These are phyloP conservation scores for Tetrahymena borealis DNA, from an alignment of 73 alveolate genomes.

Conservation along the genomic window DNA sequence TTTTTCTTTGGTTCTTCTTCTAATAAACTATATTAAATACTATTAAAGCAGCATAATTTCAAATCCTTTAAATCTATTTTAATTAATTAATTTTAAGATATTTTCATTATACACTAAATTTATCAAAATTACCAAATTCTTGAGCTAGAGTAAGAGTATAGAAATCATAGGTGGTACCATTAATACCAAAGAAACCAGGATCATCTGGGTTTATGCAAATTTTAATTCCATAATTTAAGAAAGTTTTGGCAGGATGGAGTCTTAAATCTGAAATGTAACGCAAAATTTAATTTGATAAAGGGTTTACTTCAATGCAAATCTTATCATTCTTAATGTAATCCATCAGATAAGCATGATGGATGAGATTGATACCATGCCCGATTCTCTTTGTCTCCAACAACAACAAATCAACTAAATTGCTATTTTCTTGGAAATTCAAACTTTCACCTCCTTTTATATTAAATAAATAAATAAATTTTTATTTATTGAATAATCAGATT, in stretches of 20 bases:
- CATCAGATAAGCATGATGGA: not conserved
- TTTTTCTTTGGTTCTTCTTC: not conserved
- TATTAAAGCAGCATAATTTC: not conserved
- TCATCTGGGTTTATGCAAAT: conserved; percentile 60
- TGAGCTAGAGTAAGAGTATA: not conserved
- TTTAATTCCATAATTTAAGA: conserved; percentile 43
- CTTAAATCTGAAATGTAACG: conserved; percentile 58
- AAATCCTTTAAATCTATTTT: not conserved
- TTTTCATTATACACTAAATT: not conserved
- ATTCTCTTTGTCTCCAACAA: conserved; percentile 53
- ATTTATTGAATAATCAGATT: too few species aligned
- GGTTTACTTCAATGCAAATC: conserved; percentile 44
- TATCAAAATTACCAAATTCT: not conserved
- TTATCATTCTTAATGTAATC: not conserved
- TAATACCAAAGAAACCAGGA: conserved; percentile 57
- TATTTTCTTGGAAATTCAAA: conserved; percentile 24
- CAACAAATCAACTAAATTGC: conserved; percentile 44
- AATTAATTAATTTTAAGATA: not conserved
- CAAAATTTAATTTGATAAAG: conserved; percentile 38
- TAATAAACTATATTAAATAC: not conserved
- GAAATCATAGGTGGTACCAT: conserved; percentile 51
- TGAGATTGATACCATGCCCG: not conserved
- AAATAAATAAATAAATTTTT: not conserved
- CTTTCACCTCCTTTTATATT: not conserved
- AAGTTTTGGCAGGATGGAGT: conserved; percentile 50